A percentile compares a stretch with the other conserved stretches of the same genome.
Conservation (phyloP, 2,329 filamentous ascomycete species). For the Pezicula rhizophila region DNA sequence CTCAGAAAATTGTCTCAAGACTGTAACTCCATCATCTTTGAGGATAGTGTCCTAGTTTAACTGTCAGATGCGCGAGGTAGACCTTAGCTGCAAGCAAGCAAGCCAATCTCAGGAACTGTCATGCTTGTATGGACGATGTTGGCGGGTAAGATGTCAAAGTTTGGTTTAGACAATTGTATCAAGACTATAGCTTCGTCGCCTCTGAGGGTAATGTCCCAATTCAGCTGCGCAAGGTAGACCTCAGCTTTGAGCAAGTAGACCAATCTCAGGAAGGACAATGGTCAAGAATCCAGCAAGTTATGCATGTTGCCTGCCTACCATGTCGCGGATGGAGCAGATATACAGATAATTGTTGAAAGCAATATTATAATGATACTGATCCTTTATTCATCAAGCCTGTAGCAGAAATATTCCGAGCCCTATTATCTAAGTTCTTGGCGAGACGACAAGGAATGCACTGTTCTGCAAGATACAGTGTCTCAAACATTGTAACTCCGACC, state of each 20-base stretch:
- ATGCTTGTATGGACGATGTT: constrained; percentile 12
- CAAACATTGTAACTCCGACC: constrained; percentile 33
- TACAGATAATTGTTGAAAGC: too few species aligned
- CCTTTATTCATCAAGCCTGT: too few species aligned
- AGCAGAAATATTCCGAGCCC: too few species aligned
- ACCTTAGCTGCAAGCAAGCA: constrained; percentile 14
- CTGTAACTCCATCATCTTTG: constrained; percentile 6
- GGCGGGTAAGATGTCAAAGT: constrained; percentile 1
- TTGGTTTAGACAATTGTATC: constrained; percentile 10
- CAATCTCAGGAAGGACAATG: constrained; percentile 13
- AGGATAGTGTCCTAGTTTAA: constrained; percentile 4
- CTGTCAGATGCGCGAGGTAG: constrained; percentile 6
- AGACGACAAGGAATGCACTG: constrained; percentile 1
- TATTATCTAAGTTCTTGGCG: background rate
- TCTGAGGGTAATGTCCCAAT: constrained; percentile 11
- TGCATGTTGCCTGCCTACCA: background rate
- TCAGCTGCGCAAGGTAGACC: constrained; percentile 14
- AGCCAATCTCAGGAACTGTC: constrained; percentile 4
- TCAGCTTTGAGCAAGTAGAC: constrained; percentile 15
- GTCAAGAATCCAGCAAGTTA: constrained; percentile 12
- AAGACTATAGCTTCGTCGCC: constrained; percentile 8
- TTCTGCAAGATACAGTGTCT: background rate
- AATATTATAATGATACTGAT: too few species aligned
- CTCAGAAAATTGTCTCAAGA: constrained; percentile 9
- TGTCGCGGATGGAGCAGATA: too few species aligned